phyloP scores from a whole-genome alignment of 495 filamentous ascomycete genomes.

The Schizothecium vesticola region DNA sequence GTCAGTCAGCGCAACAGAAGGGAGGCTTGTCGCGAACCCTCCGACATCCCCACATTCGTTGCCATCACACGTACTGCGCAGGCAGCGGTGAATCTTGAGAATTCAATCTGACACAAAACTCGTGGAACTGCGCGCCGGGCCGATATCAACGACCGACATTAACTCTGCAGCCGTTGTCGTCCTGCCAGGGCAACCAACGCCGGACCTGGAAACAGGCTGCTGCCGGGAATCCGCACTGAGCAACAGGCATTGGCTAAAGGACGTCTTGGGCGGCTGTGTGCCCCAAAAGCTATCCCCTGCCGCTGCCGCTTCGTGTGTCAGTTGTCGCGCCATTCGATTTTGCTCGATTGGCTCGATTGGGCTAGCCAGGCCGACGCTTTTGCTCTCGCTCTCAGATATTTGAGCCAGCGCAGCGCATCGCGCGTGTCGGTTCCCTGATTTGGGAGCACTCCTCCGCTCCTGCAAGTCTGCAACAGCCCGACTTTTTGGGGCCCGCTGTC shows the following conservation, averaged over 20 bases:
- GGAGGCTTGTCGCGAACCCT: too few species aligned
- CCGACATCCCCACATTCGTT: not conserved
- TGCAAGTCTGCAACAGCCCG: slow-evolving; percentile 19
- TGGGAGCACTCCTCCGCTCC: slow-evolving; percentile 7
- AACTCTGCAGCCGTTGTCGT: not conserved
- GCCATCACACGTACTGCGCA: not conserved
- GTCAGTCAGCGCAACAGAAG: not conserved
- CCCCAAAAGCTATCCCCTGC: slow-evolving; percentile 4
- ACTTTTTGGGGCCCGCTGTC: slow-evolving; percentile 5
- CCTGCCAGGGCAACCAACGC: not conserved
- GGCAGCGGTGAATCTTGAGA: too few species aligned
- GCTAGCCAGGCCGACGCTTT: not conserved
- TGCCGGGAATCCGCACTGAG: not conserved
- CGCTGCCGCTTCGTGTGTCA: not conserved
- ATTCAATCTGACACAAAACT: too few species aligned
- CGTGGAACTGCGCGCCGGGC: too few species aligned
- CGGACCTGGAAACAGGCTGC: not conserved
- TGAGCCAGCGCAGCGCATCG: not conserved
- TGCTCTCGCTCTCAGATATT: not conserved
- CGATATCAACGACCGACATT: too few species aligned
- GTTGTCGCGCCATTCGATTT: not conserved
- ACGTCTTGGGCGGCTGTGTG: not conserved
- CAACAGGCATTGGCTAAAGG: not conserved
- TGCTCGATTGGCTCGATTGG: not conserved
- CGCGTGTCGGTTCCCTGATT: slow-evolving; percentile 20